Evolutionary conservation across 257 asterid species (phyloP), one percentile per base, ranked within the genome.

Genomic region (Thymus quinquecostatus): DNA sequence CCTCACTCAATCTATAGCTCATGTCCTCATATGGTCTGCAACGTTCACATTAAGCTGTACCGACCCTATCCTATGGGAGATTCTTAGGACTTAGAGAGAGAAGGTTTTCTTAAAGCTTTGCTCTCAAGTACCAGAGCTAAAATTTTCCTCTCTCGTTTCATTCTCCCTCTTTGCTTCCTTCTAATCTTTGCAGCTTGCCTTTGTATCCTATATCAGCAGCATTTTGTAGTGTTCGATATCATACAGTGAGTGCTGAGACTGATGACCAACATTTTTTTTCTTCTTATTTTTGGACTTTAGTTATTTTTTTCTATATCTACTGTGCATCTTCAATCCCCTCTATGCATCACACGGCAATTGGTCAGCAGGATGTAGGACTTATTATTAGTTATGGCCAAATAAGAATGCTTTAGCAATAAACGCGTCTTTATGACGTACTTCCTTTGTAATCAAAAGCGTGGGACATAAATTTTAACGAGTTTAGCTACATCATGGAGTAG

Each of bases 311-410:
- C 45, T 50, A n/a, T 28, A 11, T 13, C 34, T 45, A 3, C 29
- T 30, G 45, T 69, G 21, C 74, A 56, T 58, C 9, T 69, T 40
- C 48, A 41, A 30, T 55, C 14, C 74, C 14, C 43, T 53, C 60
- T 57, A 21, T 21, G 38, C 32, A 30, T 57, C 7, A 10, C 29
- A 57, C 32, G 62, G 62, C 11, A 41, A 57, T 21, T 8, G 34
- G 36, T 10, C 60, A 55, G 40, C 62, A 30, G 62, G 36, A 57
- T 10, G 62, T 21, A 21, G 21, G 21, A 21, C 10, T 41, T 11
- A 32, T 57, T 10, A 4, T 57, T 28, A 30, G 21, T 4, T 57
- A 30, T 57, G 9, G 40, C 14, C 12, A 3, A 11, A 21, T 21
- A 41, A 40, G 49, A 36, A 28, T 10, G 27, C 10, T 59, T 38